Evolutionary conservation across 306 rosid genomes (phyloP).

Genomic region (Vachellia collinsii): DNA sequence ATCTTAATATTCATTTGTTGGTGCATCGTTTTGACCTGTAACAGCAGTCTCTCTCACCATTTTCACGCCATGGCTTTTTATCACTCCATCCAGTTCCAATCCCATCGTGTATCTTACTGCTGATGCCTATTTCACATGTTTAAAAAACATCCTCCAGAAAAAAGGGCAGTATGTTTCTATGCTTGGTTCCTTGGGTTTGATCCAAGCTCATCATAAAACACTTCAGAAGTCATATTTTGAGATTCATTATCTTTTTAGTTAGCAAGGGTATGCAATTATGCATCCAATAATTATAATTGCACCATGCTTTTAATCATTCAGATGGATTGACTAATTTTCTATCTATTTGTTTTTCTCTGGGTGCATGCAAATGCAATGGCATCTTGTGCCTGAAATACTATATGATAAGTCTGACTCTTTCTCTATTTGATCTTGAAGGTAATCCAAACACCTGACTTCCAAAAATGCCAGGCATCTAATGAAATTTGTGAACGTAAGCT

Average conservation of each 20-base stretch:
- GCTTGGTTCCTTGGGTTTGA: background rate
- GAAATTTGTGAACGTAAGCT: slow-evolving; percentile 69
- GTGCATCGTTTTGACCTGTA: too few relatives aligned
- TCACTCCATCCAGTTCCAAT: too few relatives aligned
- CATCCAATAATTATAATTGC: slow-evolving; percentile 4
- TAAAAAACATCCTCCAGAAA: too few relatives aligned
- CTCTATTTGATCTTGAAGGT: slow-evolving; percentile 48
- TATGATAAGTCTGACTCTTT: slow-evolving; percentile 3
- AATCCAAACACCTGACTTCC: slow-evolving; percentile 57
- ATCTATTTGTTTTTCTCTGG: background rate
- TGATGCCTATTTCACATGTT: too few relatives aligned
- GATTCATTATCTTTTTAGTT: slow-evolving; percentile 19
- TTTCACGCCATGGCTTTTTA: too few relatives aligned
- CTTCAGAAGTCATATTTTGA: slow-evolving; percentile 9
- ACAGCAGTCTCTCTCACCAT: too few relatives aligned
- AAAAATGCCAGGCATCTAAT: slow-evolving; percentile 53
- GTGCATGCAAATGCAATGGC: background rate
- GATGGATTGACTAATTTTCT: slow-evolving; percentile 14
- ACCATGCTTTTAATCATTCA: slow-evolving; percentile 13
- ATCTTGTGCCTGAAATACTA: slow-evolving; percentile 7
- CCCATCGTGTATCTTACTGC: too few relatives aligned
- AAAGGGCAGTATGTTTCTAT: background rate
- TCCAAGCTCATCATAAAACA: background rate
- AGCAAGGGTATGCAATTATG: background rate
- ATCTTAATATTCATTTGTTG: background rate